A percentile compares a stretch with the other conserved stretches of the same genome.
These are phyloP conservation scores for Clavaria fumosa DNA, from an alignment of 768 basidiomycete species.

Conservation along the genomic window DNA sequence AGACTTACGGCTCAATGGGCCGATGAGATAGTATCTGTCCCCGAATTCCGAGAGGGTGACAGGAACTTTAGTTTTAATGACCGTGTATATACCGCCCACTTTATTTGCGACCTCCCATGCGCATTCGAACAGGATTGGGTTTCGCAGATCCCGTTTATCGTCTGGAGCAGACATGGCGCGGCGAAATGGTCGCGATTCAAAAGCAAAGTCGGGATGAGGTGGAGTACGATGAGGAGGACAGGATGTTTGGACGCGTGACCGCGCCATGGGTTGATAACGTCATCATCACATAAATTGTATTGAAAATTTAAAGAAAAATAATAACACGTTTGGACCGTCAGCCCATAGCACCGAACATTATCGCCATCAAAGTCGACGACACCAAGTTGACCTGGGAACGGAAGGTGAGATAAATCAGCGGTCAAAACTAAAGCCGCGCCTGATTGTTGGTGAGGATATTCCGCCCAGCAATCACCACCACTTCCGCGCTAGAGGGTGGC, in stretches of 20 bases:
- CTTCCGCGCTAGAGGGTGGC: conserved; percentile 14
- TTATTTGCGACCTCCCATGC: conserved; percentile 99
- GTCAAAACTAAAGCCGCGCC: conserved; percentile 23
- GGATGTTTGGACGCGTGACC: background rate
- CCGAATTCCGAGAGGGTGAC: conserved; percentile 95
- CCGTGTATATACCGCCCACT: conserved; percentile 98
- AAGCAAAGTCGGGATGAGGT: background rate
- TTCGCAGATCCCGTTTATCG: conserved; percentile 54
- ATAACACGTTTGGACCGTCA: too few species aligned
- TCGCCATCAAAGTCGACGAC: conserved; percentile 24
- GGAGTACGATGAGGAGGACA: background rate
- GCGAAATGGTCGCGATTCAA: too few species aligned
- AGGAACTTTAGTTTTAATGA: conserved; percentile 98
- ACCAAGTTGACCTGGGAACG: conserved; percentile 24
- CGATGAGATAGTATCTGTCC: conserved; percentile 89
- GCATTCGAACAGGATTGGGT: conserved; percentile 80
- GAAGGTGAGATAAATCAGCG: background rate
- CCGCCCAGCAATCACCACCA: conserved; percentile 42
- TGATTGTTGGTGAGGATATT: conserved; percentile 70
- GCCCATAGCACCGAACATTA: conserved; percentile 17
- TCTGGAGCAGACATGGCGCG: conserved; percentile 22
- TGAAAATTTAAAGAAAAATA: too few species aligned
- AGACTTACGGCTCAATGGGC: conserved; percentile 95
- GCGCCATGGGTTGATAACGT: background rate
- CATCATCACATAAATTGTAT: conserved; percentile 5